Percentiles rank a stretch among this genome's conserved stretches.
Evolutionary conservation across 1,139 yeast genomes (phyloP).

Genomic region (Yamadazyma taylorii): DNA sequence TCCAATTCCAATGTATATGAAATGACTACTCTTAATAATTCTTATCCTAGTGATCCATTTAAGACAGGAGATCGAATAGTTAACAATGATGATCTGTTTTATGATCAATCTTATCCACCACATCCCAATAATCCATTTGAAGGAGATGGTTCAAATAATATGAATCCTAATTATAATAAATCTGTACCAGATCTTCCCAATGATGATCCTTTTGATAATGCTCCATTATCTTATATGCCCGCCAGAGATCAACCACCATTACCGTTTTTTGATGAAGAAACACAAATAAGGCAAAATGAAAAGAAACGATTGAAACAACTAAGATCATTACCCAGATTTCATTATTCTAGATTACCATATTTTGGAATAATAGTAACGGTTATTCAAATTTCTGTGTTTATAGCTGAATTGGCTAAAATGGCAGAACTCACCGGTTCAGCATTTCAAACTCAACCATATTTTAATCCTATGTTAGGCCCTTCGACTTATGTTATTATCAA

Average conservation of each 20-base stretch:
- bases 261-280: conserved; percentile 18
- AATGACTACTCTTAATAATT: conserved; percentile 7
- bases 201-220: conserved; percentile 17
- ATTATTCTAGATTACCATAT: conserved; percentile 46
- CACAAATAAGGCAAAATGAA: conserved; percentile 24
- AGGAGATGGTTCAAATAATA: not conserved
- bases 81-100: conserved; percentile 1
- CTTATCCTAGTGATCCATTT: conserved; percentile 11
- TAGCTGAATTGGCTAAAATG: conserved; percentile 68
- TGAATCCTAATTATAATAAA: not conserved
- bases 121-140: not conserved
- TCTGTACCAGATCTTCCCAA: conserved; percentile 1
- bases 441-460: conserved; percentile 68
- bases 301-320: conserved; percentile 27
- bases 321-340: conserved; percentile 38
- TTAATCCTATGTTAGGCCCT: conserved; percentile 85
- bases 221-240: conserved; percentile 11
- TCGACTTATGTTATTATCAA: conserved; percentile 64
- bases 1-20: conserved; percentile 15
- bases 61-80: conserved; percentile 2
- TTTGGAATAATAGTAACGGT: conserved; percentile 47
- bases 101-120: conserved; percentile 12
- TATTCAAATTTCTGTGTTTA: conserved; percentile 59
- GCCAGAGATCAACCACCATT: conserved; percentile 18
- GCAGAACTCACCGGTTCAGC: conserved; percentile 63